Evolutionary conservation across 371 early-diverging fungal genomes (phyloP).

Genomic region (Haplosporangium sp.): DNA sequence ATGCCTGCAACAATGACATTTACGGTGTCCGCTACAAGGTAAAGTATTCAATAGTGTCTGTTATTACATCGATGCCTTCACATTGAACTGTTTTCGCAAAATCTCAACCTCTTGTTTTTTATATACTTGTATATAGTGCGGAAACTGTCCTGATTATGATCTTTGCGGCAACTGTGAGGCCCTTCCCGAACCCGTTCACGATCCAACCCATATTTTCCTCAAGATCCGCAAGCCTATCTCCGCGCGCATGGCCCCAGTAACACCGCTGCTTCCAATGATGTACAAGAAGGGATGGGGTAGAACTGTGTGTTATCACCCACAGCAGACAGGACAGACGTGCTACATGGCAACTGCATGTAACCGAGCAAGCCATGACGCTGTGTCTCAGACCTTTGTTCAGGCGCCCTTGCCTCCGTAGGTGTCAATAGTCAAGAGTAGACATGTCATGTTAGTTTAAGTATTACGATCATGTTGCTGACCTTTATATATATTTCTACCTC

Average conservation of each 20-base stretch:
- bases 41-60: background rate
- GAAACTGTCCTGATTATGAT: slow-evolving; percentile 67
- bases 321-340: slow-evolving; percentile 19
- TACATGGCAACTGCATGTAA: slow-evolving; percentile 2
- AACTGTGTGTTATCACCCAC: slow-evolving; percentile 21
- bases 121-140: slow-evolving; percentile 58
- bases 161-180: slow-evolving; percentile 70
- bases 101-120: background rate
- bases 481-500: background rate
- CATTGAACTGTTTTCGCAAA: background rate
- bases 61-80: background rate
- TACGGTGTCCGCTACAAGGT: slow-evolving; percentile 70
- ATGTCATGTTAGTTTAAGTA: background rate
- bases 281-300: slow-evolving; percentile 47
- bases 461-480: background rate
- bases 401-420: background rate
- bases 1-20: slow-evolving; percentile 60
- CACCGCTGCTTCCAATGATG: slow-evolving; percentile 45
- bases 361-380: background rate
- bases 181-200: slow-evolving; percentile 55
- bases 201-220: slow-evolving; percentile 63
- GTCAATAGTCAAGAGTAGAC: too few relatives aligned
- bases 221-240: slow-evolving; percentile 59
- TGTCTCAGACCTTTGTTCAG: slow-evolving; percentile 1
- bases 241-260: slow-evolving; percentile 10